These are phyloP conservation scores for Epichloe festucae DNA, from an alignment of 2,329 filamentous ascomycete species.

Conservation along the genomic window DNA sequence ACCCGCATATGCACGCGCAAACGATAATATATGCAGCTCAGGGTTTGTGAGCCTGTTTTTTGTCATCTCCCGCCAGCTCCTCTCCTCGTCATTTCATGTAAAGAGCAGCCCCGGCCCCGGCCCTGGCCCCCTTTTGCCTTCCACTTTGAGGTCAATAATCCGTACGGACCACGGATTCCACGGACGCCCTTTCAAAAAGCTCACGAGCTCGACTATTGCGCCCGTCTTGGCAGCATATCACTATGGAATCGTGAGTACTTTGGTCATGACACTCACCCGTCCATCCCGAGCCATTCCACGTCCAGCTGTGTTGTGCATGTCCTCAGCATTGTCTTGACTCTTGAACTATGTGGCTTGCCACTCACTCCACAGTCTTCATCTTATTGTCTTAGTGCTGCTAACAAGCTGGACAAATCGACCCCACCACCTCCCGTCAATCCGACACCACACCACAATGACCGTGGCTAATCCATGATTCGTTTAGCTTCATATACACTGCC, in stretches of 20 bases:
- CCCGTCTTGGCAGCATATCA: background rate
- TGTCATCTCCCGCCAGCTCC: background rate
- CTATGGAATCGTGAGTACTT: constrained; percentile 1
- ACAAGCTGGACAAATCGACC: background rate
- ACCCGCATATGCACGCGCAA: background rate
- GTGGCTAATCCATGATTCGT: constrained; percentile 10
- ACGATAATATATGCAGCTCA: background rate
- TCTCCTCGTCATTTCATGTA: background rate
- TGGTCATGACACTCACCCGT: background rate
- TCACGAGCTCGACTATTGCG: background rate
- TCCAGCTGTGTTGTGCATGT: background rate
- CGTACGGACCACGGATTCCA: background rate
- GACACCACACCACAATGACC: constrained; percentile 1
- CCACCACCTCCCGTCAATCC: too few species aligned
- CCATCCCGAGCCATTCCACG: background rate
- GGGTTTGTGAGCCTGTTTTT: background rate
- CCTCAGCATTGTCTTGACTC: background rate
- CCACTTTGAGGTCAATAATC: background rate
- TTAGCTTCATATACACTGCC: constrained; percentile 40
- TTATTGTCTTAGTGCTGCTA: too few species aligned
- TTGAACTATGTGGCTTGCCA: too few species aligned
- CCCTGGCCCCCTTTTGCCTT: background rate
- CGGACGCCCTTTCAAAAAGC: background rate
- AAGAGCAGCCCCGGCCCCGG: background rate
- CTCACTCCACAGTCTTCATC: background rate